Evolutionary conservation across 225 moss, liverwort and hornwort genomes (phyloP).

Genomic region (Marchantia paleacea): DNA sequence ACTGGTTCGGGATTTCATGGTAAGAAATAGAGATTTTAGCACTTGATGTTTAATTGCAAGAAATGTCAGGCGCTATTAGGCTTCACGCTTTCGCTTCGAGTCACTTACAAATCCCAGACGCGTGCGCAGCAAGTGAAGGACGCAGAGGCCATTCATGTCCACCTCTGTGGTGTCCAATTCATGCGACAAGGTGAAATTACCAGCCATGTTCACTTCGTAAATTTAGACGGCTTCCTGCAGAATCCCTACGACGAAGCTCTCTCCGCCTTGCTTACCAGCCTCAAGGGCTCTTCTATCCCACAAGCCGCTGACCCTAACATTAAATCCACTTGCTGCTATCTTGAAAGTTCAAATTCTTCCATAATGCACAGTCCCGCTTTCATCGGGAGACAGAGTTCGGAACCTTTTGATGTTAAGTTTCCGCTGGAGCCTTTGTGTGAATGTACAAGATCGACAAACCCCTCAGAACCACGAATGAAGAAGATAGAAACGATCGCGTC

Average conservation of each 20-base stretch:
- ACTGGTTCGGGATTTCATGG: too few relatives aligned
- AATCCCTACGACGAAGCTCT: background rate
- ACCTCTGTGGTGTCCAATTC: constrained; percentile 26
- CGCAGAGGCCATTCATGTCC: constrained; percentile 42
- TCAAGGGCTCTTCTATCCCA: background rate
- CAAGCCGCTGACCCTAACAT: background rate
- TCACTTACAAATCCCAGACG: constrained; percentile 32
- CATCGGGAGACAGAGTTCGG: too few relatives aligned
- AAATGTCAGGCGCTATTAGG: too few relatives aligned
- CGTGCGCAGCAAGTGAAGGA: constrained; percentile 41
- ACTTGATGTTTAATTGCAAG: too few relatives aligned
- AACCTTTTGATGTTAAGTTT: too few relatives aligned
- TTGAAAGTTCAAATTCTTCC: too few relatives aligned
- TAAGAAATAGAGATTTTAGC: too few relatives aligned
- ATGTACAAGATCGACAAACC: too few relatives aligned
- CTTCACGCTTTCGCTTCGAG: background rate
- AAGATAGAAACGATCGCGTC: too few relatives aligned
- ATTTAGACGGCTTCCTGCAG: background rate
- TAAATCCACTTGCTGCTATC: background rate
- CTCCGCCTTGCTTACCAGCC: background rate
- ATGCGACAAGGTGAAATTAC: background rate
- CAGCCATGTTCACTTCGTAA: background rate
- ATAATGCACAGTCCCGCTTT: too few relatives aligned
- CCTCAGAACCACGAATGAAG: too few relatives aligned
- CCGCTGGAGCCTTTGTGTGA: too few relatives aligned